Evolutionary conservation across 2,329 filamentous ascomycete genomes (phyloP).

Genomic region (Dactylellina parvicollis): DNA sequence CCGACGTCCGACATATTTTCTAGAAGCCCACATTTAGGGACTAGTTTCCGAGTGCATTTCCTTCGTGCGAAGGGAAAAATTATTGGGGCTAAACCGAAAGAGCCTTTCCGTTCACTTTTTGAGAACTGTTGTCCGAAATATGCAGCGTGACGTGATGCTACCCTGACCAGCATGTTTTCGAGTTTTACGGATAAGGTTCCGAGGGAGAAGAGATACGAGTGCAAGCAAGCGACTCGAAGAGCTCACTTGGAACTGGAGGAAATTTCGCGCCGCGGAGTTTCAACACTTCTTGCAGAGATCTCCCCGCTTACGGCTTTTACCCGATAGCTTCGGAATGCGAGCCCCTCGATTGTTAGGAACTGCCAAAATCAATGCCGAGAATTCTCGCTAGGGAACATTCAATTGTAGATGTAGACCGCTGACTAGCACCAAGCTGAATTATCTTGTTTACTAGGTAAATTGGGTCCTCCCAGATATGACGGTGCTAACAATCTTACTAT

Average conservation of each 20-base stretch:
- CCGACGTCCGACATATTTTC: constrained; percentile 13
- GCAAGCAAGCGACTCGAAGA: not conserved
- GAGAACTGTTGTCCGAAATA: not conserved
- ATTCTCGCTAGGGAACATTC: too few relatives aligned
- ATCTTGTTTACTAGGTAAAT: too few relatives aligned
- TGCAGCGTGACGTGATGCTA: constrained; percentile 9
- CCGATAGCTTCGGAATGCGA: too few relatives aligned
- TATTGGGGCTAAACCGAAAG: not conserved
- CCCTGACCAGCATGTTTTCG: not conserved
- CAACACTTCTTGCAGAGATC: too few relatives aligned
- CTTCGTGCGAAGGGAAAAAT: not conserved
- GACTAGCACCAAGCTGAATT: too few relatives aligned
- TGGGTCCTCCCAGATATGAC: too few relatives aligned
- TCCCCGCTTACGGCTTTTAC: not conserved
- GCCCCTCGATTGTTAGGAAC: too few relatives aligned
- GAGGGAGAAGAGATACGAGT: not conserved
- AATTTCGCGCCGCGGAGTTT: not conserved
- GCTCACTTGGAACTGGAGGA: not conserved
- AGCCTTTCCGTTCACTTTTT: too few relatives aligned
- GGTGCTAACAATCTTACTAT: too few relatives aligned
- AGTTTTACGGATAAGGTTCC: not conserved
- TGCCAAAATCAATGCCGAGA: too few relatives aligned
- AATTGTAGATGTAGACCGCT: too few relatives aligned
- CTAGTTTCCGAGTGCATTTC: not conserved
- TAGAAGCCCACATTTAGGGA: not conserved